Conservation (phyloP, 1,284 basidiomycete genomes). For the Ganoderma leucocontextum region DNA sequence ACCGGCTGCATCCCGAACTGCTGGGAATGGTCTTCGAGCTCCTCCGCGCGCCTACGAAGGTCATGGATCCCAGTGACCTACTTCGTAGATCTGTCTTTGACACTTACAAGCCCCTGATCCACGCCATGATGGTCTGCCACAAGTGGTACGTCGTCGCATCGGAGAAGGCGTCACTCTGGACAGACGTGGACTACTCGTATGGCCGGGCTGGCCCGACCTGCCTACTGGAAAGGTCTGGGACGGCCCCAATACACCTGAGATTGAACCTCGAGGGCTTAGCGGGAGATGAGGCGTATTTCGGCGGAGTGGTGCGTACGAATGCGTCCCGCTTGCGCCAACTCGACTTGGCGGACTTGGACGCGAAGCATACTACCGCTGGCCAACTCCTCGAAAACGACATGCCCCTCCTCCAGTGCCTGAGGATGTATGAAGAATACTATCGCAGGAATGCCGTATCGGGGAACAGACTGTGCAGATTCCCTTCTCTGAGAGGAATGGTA, state of each 20-base stretch:
- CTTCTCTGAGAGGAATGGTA: neutral
- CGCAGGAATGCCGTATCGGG: too few relatives aligned
- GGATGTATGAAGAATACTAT: neutral
- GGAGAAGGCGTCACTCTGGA: slow-evolving; percentile 1
- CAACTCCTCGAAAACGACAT: neutral
- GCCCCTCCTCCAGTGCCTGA: neutral
- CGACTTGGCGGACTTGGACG: neutral
- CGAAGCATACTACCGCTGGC: neutral
- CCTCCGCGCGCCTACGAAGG: neutral
- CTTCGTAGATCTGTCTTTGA: neutral
- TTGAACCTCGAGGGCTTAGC: neutral
- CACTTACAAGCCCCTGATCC: neutral
- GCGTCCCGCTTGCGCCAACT: neutral
- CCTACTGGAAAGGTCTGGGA: neutral
- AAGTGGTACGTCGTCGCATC: neutral
- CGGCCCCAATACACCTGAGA: neutral
- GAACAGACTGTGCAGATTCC: neutral
- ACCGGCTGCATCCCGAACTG: neutral
- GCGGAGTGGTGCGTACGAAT: neutral
- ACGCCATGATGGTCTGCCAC: neutral
- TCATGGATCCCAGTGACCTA: neutral
- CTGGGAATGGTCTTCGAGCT: slow-evolving; percentile 1
- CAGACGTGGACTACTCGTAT: neutral
- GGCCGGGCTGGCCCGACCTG: neutral
- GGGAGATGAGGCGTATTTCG: neutral